phyloP scores from a whole-genome alignment of 2,329 filamentous ascomycete species.

The Polytolypa hystricis region DNA sequence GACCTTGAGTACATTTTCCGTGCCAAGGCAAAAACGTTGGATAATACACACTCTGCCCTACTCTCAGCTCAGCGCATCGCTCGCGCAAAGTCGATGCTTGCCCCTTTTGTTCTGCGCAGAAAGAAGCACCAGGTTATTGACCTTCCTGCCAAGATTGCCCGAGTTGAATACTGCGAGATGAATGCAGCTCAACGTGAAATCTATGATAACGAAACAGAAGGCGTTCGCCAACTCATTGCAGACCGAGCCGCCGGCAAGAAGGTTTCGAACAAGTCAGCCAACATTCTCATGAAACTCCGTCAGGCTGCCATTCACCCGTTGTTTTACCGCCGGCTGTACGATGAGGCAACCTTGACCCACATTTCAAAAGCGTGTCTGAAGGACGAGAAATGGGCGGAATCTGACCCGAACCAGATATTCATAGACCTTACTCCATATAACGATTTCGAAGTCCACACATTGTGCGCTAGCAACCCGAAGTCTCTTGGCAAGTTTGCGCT shows the following conservation, averaged over 20 bases:
- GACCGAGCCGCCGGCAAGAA: slow-evolving; percentile 47
- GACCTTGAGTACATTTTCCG: slow-evolving; percentile 82
- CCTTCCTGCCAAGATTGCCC: slow-evolving; percentile 67
- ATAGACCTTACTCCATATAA: slow-evolving; percentile 45
- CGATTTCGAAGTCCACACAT: slow-evolving; percentile 51
- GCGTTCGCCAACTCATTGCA: slow-evolving; percentile 49
- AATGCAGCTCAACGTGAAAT: slow-evolving; percentile 59
- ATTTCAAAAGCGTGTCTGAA: slow-evolving; percentile 70
- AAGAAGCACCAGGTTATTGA: slow-evolving; percentile 90
- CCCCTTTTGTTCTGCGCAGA: slow-evolving; percentile 85
- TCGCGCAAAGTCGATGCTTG: slow-evolving; percentile 80
- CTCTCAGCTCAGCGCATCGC: slow-evolving; percentile 78
- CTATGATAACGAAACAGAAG: slow-evolving; percentile 59
- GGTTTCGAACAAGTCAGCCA: slow-evolving; percentile 43
- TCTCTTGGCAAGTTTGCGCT: slow-evolving; percentile 47
- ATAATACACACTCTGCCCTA: slow-evolving; percentile 62
- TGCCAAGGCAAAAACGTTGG: slow-evolving; percentile 74
- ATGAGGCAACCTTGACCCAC: slow-evolving; percentile 59
- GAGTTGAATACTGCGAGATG: slow-evolving; percentile 72
- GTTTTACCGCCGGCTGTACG: slow-evolving; percentile 72
- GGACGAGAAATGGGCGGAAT: slow-evolving; percentile 46
- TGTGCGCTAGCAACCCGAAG: slow-evolving; percentile 43
- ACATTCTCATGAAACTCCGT: slow-evolving; percentile 79
- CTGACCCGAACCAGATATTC: slow-evolving; percentile 41
- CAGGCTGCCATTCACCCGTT: slow-evolving; percentile 88